Evolutionary conservation across 768 basidiomycete species (phyloP).

Genomic region (Termitomyces sp.): DNA sequence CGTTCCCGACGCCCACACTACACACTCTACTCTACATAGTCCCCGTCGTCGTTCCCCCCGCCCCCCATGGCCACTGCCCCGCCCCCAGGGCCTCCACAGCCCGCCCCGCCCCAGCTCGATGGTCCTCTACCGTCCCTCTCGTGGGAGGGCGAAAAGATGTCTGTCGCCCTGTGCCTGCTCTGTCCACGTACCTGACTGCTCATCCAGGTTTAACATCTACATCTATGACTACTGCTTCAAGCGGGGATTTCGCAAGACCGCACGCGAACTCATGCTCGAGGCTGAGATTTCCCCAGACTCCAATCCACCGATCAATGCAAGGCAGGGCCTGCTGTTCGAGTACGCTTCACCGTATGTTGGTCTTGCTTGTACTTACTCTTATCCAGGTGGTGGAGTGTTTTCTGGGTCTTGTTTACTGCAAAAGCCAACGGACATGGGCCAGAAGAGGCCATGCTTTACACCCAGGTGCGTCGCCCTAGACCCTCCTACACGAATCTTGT

Average conservation of each 20-base stretch:
- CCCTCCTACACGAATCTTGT: slow-evolving; percentile 14
- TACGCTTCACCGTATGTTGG: slow-evolving; percentile 30
- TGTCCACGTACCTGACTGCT: background rate
- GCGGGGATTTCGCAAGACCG: slow-evolving; percentile 74
- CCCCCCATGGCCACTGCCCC: slow-evolving; percentile 25
- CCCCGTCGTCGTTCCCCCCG: background rate
- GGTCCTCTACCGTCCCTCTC: slow-evolving; percentile 33
- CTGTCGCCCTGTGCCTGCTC: slow-evolving; percentile 23
- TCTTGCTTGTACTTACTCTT: slow-evolving; percentile 8
- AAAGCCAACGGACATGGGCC: slow-evolving; percentile 64
- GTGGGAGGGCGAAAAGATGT: slow-evolving; percentile 90
- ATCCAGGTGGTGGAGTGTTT: slow-evolving; percentile 84
- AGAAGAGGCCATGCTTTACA: slow-evolving; percentile 74
- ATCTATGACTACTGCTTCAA: slow-evolving; percentile 84
- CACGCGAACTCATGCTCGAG: slow-evolving; percentile 60
- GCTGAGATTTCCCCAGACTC: slow-evolving; percentile 63
- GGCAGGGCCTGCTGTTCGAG: slow-evolving; percentile 83
- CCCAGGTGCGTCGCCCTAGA: slow-evolving; percentile 46
- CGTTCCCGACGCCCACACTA: slow-evolving; percentile 13
- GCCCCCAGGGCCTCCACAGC: slow-evolving; percentile 21
- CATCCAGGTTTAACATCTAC: slow-evolving; percentile 80
- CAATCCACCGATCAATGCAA: slow-evolving; percentile 76
- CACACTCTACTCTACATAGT: slow-evolving; percentile 2
- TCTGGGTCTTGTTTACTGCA: slow-evolving; percentile 82
- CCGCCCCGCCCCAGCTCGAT: slow-evolving; percentile 20